Base-by-base conservation (phyloP, 2,329 filamentous ascomycete genomes). In the Diaporthe batatas region DNA sequence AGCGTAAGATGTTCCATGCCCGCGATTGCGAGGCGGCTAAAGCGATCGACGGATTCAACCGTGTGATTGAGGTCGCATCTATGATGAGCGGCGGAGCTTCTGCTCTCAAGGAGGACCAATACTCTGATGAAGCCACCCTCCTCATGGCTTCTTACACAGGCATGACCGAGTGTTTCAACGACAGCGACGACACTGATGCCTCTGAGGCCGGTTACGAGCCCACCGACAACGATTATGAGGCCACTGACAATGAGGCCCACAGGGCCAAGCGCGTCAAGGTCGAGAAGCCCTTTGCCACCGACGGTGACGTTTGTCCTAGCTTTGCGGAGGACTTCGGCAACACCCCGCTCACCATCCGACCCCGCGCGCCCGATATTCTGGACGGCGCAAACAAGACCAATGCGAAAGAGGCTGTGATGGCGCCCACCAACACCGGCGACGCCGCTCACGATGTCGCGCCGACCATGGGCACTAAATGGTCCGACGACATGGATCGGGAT, bases 21-120 rank as follows among this genome's bases (percentile, higher is more conserved):
- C 5, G 18, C 54, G 34, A 68, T n/a, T 39, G 51, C 23, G 2
- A 55, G 51, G 42, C 65, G 4, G 51, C 51, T 8, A 29, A 57
- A 16, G 65, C 65, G 2, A 18, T 68, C 10, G 65, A 68, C 18
- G 36, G 16, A 25, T 68, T 57, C 36, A 55, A 57, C 25, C 7
- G 4, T 7, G 21, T 16, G 11, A 21, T 44, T 23, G 2, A 44
- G 7, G 16, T 62, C 14, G 57, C 57, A 12, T 21, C 23, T 39
- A 2, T 58, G 32, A 12, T 18, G 7, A 21, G n/a, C 23, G 14
- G 6, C n/a, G 34, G 23, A 8, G 5, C 42, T 23, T 6, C 14
- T 1, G 23, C 16, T 21, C 21, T 39, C 8, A 10, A 18, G 10
- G 2, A 8, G 0, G 62, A 11, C 18, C 6, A 2, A n/a, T 36